Evolutionary conservation across 352 stramenopile species (phyloP).

Genomic region (Elongisporangium undulatum): DNA sequence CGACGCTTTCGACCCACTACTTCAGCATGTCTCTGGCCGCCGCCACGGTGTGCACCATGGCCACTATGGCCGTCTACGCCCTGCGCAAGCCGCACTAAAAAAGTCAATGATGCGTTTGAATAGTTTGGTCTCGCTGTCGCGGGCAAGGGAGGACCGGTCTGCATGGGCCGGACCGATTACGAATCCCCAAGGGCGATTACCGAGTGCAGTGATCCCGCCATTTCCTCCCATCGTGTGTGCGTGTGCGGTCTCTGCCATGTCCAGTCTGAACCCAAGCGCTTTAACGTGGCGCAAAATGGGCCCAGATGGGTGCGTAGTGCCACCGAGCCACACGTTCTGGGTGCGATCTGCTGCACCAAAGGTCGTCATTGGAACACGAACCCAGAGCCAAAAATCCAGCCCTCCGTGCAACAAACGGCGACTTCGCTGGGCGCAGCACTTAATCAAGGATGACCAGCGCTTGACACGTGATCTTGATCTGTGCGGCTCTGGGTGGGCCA

Average conservation of each 20-base stretch:
- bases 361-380: background rate
- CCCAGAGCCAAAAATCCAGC: background rate
- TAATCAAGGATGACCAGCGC: background rate
- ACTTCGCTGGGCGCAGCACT: background rate
- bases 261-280: background rate
- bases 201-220: background rate
- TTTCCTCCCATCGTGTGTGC: background rate
- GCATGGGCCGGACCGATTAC: no score
- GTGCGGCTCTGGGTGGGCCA: background rate
- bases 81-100: constrained; percentile 11
- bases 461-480: background rate
- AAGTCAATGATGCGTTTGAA: background rate
- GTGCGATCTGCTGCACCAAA: background rate
- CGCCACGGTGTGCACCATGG: constrained; percentile 24
- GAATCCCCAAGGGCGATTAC: background rate
- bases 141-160: no score
- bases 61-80: constrained; percentile 19
- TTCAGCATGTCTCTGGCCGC: constrained; percentile 20
- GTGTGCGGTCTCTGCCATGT: background rate
- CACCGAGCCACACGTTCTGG: background rate
- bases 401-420: background rate
- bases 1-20: background rate
- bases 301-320: background rate
- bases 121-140: no score
- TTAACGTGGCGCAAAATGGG: background rate